A percentile compares a stretch with the other conserved stretches of the same genome.
Evolutionary conservation across 768 basidiomycete species (phyloP).

Genomic region (Lenzites betulinus): DNA sequence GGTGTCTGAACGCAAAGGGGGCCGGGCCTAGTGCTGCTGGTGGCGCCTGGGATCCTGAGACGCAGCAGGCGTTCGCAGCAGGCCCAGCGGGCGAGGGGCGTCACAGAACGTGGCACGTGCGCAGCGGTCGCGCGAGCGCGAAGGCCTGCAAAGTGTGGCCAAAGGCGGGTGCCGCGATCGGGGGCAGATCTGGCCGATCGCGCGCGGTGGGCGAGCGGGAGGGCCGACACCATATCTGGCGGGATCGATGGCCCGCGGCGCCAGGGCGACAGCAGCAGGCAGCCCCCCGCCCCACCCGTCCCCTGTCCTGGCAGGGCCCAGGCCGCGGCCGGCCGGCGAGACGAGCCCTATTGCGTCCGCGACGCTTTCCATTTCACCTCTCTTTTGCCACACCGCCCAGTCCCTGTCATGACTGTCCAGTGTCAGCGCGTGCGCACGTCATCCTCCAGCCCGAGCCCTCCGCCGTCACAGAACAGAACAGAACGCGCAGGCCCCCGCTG

Average conservation of each 20-base stretch:
- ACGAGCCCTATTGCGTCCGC: not conserved
- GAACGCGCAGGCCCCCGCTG: too few relatives aligned
- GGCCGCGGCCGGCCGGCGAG: not conserved
- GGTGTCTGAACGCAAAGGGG: slow-evolving; percentile 13
- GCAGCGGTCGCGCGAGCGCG: too few relatives aligned
- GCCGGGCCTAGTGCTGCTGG: not conserved
- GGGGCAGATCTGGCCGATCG: slow-evolving; percentile 12
- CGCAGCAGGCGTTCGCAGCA: too few relatives aligned
- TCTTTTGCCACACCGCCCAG: not conserved
- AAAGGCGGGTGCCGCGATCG: not conserved
- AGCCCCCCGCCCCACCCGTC: not conserved
- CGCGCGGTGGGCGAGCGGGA: not conserved
- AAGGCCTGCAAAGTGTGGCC: too few relatives aligned
- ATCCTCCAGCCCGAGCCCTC: not conserved
- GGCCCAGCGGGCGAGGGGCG: too few relatives aligned
- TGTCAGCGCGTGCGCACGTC: not conserved
- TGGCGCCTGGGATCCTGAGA: slow-evolving; percentile 6
- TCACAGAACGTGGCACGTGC: not conserved
- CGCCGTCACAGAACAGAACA: not conserved
- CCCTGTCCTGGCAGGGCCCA: not conserved
- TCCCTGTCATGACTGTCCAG: not conserved
- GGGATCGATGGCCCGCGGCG: not conserved
- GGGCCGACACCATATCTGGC: too few relatives aligned
- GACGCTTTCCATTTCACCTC: not conserved
- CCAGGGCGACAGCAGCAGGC: not conserved